Evolutionary conservation across 345 rosid genomes (phyloP).

Genomic region (Viola odorata): DNA sequence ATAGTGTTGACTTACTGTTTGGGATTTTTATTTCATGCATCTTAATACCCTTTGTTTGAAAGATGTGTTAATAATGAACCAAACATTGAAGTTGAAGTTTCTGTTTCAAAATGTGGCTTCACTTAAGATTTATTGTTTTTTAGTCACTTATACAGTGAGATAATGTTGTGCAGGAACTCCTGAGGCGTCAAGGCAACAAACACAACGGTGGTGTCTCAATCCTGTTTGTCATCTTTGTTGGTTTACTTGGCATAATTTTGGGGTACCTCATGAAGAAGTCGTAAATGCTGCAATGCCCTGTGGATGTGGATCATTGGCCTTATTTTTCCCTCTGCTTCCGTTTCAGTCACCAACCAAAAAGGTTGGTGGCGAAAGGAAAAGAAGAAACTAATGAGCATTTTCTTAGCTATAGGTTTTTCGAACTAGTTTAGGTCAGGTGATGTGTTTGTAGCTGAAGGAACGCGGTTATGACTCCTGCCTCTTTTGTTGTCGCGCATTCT

Average conservation of each 20-base stretch:
- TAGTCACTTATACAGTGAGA: conserved; percentile 8
- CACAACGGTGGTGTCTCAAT: conserved; percentile 40
- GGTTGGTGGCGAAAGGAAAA: conserved; percentile 31
- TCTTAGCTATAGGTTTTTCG: conserved; percentile 22
- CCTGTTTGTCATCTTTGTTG: conserved; percentile 47
- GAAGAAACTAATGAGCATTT: conserved; percentile 16
- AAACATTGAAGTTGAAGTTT: too few relatives aligned
- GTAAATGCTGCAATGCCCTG: conserved; percentile 8
- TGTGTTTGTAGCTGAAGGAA: conserved; percentile 18
- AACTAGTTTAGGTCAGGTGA: conserved; percentile 27
- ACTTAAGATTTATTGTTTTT: too few relatives aligned
- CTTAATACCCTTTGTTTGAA: too few relatives aligned
- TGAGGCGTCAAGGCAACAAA: conserved; percentile 44
- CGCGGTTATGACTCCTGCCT: conserved; percentile 13
- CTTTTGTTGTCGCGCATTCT: conserved; percentile 28
- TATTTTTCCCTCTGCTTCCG: conserved; percentile 15
- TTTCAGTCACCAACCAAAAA: conserved; percentile 20
- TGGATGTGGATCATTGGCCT: neutral
- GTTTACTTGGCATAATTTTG: conserved; percentile 53
- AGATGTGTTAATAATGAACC: too few relatives aligned
- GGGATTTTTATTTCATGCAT: too few relatives aligned
- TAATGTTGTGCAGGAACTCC: conserved; percentile 38
- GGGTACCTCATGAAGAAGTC: conserved; percentile 63
- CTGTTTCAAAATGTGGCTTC: too few relatives aligned
- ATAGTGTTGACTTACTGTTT: too few relatives aligned